Evolutionary conservation across 306 rosid genomes (phyloP), one percentile per base, ranked within the genome.

Genomic region (Rosa persica): DNA sequence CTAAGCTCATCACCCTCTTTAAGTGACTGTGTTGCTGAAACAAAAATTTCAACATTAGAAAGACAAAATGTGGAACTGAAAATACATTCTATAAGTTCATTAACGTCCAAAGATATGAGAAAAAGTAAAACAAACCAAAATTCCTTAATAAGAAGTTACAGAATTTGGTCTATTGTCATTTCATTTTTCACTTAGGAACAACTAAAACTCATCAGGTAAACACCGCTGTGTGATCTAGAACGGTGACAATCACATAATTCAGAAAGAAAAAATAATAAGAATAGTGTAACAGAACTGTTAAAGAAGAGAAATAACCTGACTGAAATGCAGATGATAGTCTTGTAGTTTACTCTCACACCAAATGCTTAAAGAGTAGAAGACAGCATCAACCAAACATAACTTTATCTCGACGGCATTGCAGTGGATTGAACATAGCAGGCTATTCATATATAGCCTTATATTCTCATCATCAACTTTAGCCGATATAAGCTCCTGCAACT

Each of bases 291-390:
- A 81, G 57, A 46, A 38, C 25, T 17, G 40, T 25, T 38, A 23
- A 68, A 67, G 30, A 82, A 81, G 42, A 51, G 72, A 67, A 73
- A 72, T 74, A 65, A 88, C 91, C 91, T 86, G 81, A 75, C 83
- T 64, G 65, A 86, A 88, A 67, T 88, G 85, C 44, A 83, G 86
- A 79, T 88, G 91, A 75, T 88, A 88, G 72, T 86, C 91, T 74
- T 81, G 85, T 76, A 88, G 82, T 76, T 88, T 81, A 67, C 80
- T 46, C 78, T 77, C 86, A 58, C 86, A 81, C 89, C 88, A 86
- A 73, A 72, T 81, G 83, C 91, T 86, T 58, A 88, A 79, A 9
- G 83, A 81, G 83, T 83, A 86, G 78, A 81, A 79, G 68, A 84
- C 70, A 74, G 91, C 85, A 64, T 84, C 72, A 52, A 79, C 78